Conservation (phyloP, 23 red algal species). For the Cyanidiococcus yangmingshanensis region DNA sequence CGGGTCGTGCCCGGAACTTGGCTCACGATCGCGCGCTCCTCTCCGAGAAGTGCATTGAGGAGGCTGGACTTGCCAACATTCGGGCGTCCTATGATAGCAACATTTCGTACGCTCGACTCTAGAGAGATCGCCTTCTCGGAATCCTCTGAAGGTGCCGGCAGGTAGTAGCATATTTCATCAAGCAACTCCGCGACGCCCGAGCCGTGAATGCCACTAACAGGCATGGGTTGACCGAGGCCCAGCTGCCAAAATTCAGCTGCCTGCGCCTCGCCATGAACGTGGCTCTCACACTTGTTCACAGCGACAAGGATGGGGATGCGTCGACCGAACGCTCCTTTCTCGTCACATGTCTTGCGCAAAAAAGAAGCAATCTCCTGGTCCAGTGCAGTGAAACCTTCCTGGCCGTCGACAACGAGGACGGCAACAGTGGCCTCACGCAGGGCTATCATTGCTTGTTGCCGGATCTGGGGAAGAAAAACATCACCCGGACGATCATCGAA, state of each 20-base stretch:
- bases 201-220: constrained; percentile 83
- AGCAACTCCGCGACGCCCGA: constrained; percentile 74
- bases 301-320: constrained; percentile 49
- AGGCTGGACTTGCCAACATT: constrained; percentile 94
- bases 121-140: not conserved
- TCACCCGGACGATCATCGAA: constrained; percentile 69
- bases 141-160: not conserved
- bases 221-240: constrained; percentile 69
- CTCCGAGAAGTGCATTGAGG: constrained; percentile 50
- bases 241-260: constrained; percentile 87
- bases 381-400: constrained; percentile 59
- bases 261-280: constrained; percentile 21
- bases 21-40: constrained; percentile 77
- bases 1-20: constrained; percentile 87
- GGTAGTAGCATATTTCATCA: constrained; percentile 35
- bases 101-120: constrained; percentile 48
- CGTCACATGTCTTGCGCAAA: constrained; percentile 33
- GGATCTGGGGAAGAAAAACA: constrained; percentile 75
- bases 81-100: constrained; percentile 85
- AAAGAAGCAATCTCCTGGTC: constrained; percentile 73
- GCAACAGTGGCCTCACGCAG: constrained; percentile 55
- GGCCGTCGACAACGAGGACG: constrained; percentile 70
- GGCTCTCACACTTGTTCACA: constrained; percentile 95
- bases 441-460: constrained; percentile 73
- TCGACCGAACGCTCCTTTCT: no score